These are phyloP conservation scores for Cladophialophora exuberans DNA, from an alignment of 2,329 filamentous ascomycete species.

Conservation along the genomic window DNA sequence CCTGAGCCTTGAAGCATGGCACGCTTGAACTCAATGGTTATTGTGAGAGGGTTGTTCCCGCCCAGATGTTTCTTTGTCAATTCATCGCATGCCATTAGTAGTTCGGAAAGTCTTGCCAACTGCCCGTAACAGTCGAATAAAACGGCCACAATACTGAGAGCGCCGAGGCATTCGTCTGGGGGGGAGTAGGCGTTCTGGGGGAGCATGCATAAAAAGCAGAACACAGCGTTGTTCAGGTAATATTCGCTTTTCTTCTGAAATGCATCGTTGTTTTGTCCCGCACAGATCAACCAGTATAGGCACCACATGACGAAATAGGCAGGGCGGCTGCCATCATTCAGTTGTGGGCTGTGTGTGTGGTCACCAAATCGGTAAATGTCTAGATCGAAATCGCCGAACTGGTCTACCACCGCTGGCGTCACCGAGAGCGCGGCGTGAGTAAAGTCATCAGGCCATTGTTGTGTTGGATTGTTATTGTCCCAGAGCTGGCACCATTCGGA, in stretches of 20 bases:
- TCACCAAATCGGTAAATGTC: slow-evolving; percentile 11
- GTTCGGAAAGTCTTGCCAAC: slow-evolving; percentile 6
- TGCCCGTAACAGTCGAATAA: slow-evolving; percentile 26
- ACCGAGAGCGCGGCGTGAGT: slow-evolving; percentile 11
- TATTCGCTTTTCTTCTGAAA: slow-evolving; percentile 10
- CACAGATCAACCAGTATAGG: slow-evolving; percentile 23
- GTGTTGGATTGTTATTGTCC: slow-evolving; percentile 5
- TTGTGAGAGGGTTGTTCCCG: slow-evolving; percentile 22
- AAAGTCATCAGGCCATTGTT: slow-evolving; percentile 12
- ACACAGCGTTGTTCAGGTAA: slow-evolving; percentile 10
- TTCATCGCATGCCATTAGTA: slow-evolving; percentile 17
- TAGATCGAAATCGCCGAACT: slow-evolving; percentile 11
- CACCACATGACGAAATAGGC: slow-evolving; percentile 19
- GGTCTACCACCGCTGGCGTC: slow-evolving; percentile 14
- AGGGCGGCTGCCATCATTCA: slow-evolving; percentile 15
- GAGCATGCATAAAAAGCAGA: slow-evolving; percentile 22
- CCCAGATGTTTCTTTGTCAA: slow-evolving; percentile 15
- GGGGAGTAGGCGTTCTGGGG: slow-evolving; percentile 8
- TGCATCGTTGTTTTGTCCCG: slow-evolving; percentile 13
- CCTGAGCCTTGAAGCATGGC: slow-evolving; percentile 10
- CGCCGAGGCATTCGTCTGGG: slow-evolving; percentile 20
- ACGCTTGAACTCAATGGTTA: slow-evolving; percentile 22
- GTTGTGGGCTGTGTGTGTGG: slow-evolving; percentile 14
- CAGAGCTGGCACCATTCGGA: slow-evolving; percentile 3
- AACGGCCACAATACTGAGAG: slow-evolving; percentile 16